Evolutionary conservation across 805 yeast genomes (phyloP).

Genomic region (Isabelozyma gotoi): DNA sequence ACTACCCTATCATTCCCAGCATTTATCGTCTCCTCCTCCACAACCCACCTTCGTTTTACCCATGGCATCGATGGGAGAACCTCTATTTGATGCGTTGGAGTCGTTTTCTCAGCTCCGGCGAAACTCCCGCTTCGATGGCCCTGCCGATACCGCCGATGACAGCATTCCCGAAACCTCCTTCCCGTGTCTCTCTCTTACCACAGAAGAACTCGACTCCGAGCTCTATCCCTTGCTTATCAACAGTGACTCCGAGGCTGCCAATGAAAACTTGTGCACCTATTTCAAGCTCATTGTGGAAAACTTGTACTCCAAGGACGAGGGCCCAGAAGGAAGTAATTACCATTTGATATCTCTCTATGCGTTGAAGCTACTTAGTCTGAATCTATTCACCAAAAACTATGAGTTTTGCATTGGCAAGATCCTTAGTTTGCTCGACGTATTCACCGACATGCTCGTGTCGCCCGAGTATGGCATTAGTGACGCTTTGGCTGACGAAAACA

Average conservation of each 20-base stretch:
- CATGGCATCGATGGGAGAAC: background rate
- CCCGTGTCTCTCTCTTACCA: slow-evolving; percentile 3
- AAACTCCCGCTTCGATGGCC: background rate
- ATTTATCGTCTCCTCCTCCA: background rate
- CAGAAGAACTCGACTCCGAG: slow-evolving; percentile 3
- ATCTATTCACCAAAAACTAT: slow-evolving; percentile 37
- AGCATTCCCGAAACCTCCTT: slow-evolving; percentile 7
- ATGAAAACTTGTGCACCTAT: slow-evolving; percentile 33
- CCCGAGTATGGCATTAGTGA: slow-evolving; percentile 5
- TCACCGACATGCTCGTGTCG: slow-evolving; percentile 14
- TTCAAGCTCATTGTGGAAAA: slow-evolving; percentile 35
- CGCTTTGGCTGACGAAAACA: slow-evolving; percentile 14
- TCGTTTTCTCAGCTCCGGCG: background rate
- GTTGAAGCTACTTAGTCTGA: slow-evolving; percentile 34
- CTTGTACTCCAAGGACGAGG: slow-evolving; percentile 14
- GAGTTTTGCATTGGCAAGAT: slow-evolving; percentile 37
- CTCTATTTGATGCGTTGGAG: background rate
- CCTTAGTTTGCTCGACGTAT: slow-evolving; percentile 28
- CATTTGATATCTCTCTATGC: slow-evolving; percentile 33
- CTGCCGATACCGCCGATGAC: background rate
- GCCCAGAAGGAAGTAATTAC: slow-evolving; percentile 16
- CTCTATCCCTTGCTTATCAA: slow-evolving; percentile 24
- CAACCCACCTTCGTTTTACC: background rate
- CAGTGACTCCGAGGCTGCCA: slow-evolving; percentile 40
- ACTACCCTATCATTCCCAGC: background rate